These are phyloP conservation scores for Metarhizium guizhouense DNA, from an alignment of 2,329 filamentous ascomycete species.

Conservation along the genomic window DNA sequence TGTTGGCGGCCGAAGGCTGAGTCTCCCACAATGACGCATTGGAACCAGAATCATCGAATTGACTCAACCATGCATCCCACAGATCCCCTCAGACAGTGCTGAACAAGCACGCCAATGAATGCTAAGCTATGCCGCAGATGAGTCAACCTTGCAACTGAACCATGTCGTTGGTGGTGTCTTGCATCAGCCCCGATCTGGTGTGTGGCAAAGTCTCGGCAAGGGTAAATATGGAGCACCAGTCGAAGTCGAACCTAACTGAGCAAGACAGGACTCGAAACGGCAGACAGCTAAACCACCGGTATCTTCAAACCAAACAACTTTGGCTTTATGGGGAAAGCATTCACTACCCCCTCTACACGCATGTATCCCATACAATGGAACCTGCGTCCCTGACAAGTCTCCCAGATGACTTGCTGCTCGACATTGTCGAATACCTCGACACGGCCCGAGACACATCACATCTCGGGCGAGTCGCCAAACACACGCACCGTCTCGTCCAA, in stretches of 20 bases:
- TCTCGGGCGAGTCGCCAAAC: constrained; percentile 29
- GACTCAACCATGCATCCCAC: too few relatives aligned
- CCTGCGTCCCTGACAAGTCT: constrained; percentile 29
- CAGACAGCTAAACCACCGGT: too few relatives aligned
- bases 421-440: constrained; percentile 37
- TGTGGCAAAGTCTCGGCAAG: neutral
- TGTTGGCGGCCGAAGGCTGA: too few relatives aligned
- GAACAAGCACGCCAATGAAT: too few relatives aligned
- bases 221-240: neutral
- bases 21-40: too few relatives aligned
- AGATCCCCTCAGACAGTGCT: too few relatives aligned
- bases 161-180: neutral
- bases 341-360: neutral
- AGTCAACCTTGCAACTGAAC: too few relatives aligned
- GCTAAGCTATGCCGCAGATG: too few relatives aligned
- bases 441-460: constrained; percentile 38
- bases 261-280: too few relatives aligned
- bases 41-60: too few relatives aligned
- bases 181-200: neutral
- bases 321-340: neutral
- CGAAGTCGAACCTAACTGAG: neutral
- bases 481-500: constrained; percentile 28
- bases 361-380: neutral
- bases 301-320: neutral
- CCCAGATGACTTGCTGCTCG: constrained; percentile 41